A percentile compares a stretch with the other conserved stretches of the same genome.
phyloP scores from a whole-genome alignment of 495 filamentous ascomycete genomes.

The Penicillium egyptiacum region DNA sequence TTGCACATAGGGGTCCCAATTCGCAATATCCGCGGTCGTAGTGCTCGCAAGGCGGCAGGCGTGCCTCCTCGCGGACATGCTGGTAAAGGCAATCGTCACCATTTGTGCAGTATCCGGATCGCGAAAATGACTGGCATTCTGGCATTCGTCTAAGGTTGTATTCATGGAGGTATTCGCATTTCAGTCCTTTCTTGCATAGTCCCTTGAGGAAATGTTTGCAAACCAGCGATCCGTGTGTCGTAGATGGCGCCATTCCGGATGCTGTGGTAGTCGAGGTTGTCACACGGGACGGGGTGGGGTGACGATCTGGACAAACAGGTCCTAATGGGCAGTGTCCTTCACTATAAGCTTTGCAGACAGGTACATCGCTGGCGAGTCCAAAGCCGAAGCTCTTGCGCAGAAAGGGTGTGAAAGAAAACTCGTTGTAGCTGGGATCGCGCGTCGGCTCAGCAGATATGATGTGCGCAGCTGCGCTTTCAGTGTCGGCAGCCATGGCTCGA shows the following conservation, averaged over 20 bases:
- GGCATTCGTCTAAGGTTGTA: conserved; percentile 98
- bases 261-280: conserved; percentile 55
- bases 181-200: conserved; percentile 93
- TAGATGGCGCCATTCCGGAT: conserved; percentile 49
- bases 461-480: conserved; percentile 34
- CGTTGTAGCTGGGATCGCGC: conserved; percentile 57
- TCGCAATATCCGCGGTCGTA: conserved; percentile 96
- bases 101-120: conserved; percentile 90
- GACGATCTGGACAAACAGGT: conserved; percentile 67
- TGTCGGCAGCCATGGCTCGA: conserved; percentile 41
- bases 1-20: conserved; percentile 78
- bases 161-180: conserved; percentile 96
- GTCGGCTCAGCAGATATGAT: conserved; percentile 40
- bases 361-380: conserved; percentile 70
- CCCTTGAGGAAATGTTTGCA: conserved; percentile 99
- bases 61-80: conserved; percentile 80
- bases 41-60: conserved; percentile 84
- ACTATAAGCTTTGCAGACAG: conserved; percentile 77
- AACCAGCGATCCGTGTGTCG: conserved; percentile 66
- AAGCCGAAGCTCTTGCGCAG: conserved; percentile 74
- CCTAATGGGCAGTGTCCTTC: conserved; percentile 79
- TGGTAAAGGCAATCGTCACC: conserved; percentile 96
- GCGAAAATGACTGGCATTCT: conserved; percentile 89
- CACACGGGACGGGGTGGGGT: conserved; percentile 50
- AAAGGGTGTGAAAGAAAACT: conserved; percentile 73